Conservation (phyloP, 352 stramenopile genomes). For the Phytophthora chlamydospora region DNA sequence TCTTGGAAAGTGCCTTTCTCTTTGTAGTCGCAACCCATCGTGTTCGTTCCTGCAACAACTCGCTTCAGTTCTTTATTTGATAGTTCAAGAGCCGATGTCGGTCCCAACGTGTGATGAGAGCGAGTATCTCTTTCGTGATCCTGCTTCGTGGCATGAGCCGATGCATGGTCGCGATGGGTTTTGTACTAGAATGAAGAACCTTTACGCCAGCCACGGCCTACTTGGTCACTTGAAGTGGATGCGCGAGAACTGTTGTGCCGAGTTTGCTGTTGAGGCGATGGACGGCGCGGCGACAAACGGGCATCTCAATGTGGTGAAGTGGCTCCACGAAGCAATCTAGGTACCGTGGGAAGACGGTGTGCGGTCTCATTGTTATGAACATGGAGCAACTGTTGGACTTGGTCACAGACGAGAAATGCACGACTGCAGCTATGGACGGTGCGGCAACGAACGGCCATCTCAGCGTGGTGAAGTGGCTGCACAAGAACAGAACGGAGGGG, state of each 20-base stretch:
- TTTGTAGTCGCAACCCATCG: background rate
- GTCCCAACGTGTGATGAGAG: background rate
- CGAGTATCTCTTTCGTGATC: background rate
- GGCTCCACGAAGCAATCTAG: conserved; percentile 13
- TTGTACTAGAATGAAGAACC: conserved; percentile 11
- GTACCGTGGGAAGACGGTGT: background rate
- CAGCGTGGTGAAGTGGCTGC: conserved; percentile 18
- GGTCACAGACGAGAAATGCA: background rate
- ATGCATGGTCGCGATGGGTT: too few relatives aligned
- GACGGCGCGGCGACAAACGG: conserved; percentile 23
- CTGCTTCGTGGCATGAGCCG: background rate
- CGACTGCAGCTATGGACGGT: conserved; percentile 21
- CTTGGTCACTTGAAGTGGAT: conserved; percentile 14
- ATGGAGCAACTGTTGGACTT: background rate
- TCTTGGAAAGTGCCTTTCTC: background rate
- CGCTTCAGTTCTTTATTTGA: background rate
- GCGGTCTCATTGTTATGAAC: background rate
- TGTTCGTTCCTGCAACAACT: background rate
- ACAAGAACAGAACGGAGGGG: too few relatives aligned
- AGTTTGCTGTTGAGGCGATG: conserved; percentile 14
- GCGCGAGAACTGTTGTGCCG: conserved; percentile 7
- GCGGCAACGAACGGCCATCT: conserved; percentile 29
- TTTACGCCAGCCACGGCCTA: conserved; percentile 8
- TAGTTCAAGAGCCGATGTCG: conserved; percentile 2
- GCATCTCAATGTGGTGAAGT: conserved; percentile 19